Percentiles rank a stretch among this genome's conserved stretches.
Evolutionary conservation across 306 rosid species (phyloP).

Genomic region (Styphnolobium japonicum): DNA sequence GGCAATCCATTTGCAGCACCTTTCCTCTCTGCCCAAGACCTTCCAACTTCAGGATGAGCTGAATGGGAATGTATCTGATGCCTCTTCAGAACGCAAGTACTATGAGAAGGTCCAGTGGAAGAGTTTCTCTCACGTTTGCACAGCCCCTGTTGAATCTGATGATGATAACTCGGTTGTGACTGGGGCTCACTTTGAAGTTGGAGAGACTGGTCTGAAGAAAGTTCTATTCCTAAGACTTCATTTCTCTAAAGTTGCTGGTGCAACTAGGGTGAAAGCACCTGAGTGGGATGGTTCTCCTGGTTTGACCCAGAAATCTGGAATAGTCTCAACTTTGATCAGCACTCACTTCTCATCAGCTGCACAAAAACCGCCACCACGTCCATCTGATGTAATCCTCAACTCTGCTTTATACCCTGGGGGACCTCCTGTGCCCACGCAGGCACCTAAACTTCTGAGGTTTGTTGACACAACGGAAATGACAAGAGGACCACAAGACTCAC

Average conservation of each 20-base stretch:
- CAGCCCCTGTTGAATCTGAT: constrained; percentile 70
- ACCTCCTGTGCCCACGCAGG: constrained; percentile 72
- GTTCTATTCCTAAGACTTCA: constrained; percentile 64
- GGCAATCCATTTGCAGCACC: constrained; percentile 90
- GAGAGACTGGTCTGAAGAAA: constrained; percentile 65
- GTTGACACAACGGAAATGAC: constrained; percentile 94
- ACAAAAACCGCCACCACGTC: constrained; percentile 66
- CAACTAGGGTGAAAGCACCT: constrained; percentile 32
- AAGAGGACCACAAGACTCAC: constrained; percentile 86
- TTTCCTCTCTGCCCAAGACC: constrained; percentile 72
- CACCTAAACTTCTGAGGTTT: constrained; percentile 70
- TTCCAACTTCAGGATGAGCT: constrained; percentile 51
- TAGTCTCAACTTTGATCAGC: constrained; percentile 73
- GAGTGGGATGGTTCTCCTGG: constrained; percentile 81
- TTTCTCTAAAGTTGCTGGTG: constrained; percentile 52
- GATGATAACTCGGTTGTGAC: constrained; percentile 70
- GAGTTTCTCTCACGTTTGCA: constrained; percentile 87
- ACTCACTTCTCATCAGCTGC: constrained; percentile 65
- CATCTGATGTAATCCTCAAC: constrained; percentile 66
- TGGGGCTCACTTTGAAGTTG: constrained; percentile 74
- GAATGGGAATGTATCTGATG: constrained; percentile 24
- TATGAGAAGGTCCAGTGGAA: constrained; percentile 88
- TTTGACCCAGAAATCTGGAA: constrained; percentile 76
- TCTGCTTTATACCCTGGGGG: constrained; percentile 87
- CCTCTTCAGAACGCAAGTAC: constrained; percentile 57